Percentiles rank a stretch among this genome's conserved stretches.
phyloP scores from a whole-genome alignment of 1,284 basidiomycete genomes.

The Coniferiporia weirii region DNA sequence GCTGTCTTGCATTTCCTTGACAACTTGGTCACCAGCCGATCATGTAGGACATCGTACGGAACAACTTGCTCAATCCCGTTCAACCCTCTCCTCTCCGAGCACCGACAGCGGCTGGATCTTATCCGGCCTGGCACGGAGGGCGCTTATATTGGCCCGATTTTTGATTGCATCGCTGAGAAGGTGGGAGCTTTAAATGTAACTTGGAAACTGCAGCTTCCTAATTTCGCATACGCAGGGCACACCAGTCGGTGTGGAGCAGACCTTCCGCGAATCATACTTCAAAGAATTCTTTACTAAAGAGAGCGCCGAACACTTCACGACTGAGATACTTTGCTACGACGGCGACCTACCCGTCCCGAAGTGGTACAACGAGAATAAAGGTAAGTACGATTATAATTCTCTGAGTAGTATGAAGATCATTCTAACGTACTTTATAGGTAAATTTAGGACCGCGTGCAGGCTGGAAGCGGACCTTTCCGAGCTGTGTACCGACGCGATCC shows the following conservation, averaged over 20 bases:
- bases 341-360: not conserved
- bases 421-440: slow-evolving; percentile 35
- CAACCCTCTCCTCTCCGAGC: slow-evolving; percentile 58
- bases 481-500: slow-evolving; percentile 31
- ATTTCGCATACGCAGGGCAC: slow-evolving; percentile 54
- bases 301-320: not conserved
- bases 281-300: not conserved
- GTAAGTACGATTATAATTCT: not conserved
- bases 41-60: slow-evolving; percentile 73
- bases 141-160: slow-evolving; percentile 67
- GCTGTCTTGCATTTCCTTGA: slow-evolving; percentile 77
- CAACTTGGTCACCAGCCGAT: slow-evolving; percentile 68
- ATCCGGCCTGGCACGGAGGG: slow-evolving; percentile 36
- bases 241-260: not conserved
- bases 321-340: not conserved
- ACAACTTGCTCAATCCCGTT: slow-evolving; percentile 67
- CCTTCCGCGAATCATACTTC: not conserved
- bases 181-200: slow-evolving; percentile 24
- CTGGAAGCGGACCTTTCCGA: slow-evolving; percentile 70
- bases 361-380: slow-evolving; percentile 14
- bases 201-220: slow-evolving; percentile 44
- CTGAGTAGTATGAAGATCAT: not conserved
- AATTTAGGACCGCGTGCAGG: slow-evolving; percentile 68
- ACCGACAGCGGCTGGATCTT: slow-evolving; percentile 38
- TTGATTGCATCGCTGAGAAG: slow-evolving; percentile 45